These are phyloP conservation scores for Aspergillus ustus DNA, from an alignment of 2,329 filamentous ascomycete species.

Conservation along the genomic window DNA sequence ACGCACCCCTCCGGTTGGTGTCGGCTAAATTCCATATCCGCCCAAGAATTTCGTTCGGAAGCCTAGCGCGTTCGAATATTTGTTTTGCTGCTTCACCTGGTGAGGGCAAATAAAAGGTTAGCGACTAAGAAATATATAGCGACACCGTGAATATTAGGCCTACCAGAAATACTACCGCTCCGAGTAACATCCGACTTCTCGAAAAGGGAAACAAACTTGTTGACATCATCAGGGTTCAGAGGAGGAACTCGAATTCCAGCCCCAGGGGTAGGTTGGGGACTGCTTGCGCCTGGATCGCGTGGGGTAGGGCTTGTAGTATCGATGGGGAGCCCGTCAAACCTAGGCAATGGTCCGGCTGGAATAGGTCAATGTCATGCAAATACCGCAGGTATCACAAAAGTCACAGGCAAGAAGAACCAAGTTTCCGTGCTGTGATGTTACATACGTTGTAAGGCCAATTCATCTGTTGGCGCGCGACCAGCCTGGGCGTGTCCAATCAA, in stretches of 20 bases:
- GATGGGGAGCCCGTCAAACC: conserved; percentile 78
- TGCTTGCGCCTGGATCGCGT: conserved; percentile 51
- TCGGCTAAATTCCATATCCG: conserved; percentile 96
- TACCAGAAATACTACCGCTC: conserved; percentile 74
- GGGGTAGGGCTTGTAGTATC: conserved; percentile 51
- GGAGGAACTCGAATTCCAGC: conserved; percentile 85
- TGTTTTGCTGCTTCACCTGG: conserved; percentile 82
- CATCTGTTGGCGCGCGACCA: conserved; percentile 76
- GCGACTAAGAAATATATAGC: neutral
- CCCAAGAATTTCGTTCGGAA: conserved; percentile 90
- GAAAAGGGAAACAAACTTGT: conserved; percentile 87
- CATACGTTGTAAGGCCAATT: conserved; percentile 78
- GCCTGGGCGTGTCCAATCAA: conserved; percentile 96
- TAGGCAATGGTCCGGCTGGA: conserved; percentile 78
- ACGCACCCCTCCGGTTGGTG: conserved; percentile 84
- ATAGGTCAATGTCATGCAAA: conserved; percentile 4
- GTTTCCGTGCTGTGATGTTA: conserved; percentile 17
- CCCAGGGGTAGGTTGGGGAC: conserved; percentile 51
- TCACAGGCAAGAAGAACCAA: neutral
- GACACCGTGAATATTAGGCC: neutral
- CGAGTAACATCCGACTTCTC: conserved; percentile 78
- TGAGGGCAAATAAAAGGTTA: conserved; percentile 16
- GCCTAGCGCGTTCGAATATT: conserved; percentile 90
- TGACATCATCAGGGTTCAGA: conserved; percentile 83
- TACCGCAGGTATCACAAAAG: neutral